Evolutionary conservation across 371 early-diverging fungal genomes (phyloP), one percentile per base, ranked within the genome.

Genomic region (Rhizoclosmatium hyalinum): DNA sequence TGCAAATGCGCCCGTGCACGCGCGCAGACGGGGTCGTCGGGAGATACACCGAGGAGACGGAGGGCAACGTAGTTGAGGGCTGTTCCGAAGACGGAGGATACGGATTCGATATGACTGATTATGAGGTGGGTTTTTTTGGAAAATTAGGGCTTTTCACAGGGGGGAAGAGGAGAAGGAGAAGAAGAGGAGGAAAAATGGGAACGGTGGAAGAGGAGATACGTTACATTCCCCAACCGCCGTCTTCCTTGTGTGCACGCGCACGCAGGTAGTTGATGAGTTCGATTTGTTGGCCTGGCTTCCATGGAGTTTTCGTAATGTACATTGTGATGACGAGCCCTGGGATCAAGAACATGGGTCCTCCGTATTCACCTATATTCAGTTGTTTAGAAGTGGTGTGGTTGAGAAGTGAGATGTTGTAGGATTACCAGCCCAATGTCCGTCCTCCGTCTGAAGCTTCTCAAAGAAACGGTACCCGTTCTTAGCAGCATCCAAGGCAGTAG

Each of bases 211-310:
- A 61, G 50, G 45, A 1, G 47, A 19, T 64, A 12, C 14, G 32
- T 72, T 83, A 90, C 91, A 95, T 80, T 10, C 98, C 98, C 98
- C 98, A 98, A 19, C 98, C 98, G 43, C 98, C 98, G 73, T 97
- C 96, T 46, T 89, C 91, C 39, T 84, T 73, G 77, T 94, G 80
- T 0, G 95, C 96, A 68, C 89, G 84, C 81, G 93, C 92, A 53
- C 93, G 82, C 50, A 98, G 78, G 82, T 98, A 98, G 44, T 96
- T 91, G 60, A 94, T 92, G 68, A 97, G 82, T 86, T 98, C 98
- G 3, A 88, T 84, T 21, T 85, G 84, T 41, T 80, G 77, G 1
- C 84, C 85, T 4, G 80, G 67, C 0, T 74, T 77, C 68, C 75
- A 84, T 3, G 72, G 58, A 41, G 82, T 3, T 44, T 90, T 89